Base-by-base conservation (phyloP, 257 asterid genomes). In the Nemophila menziesii region DNA sequence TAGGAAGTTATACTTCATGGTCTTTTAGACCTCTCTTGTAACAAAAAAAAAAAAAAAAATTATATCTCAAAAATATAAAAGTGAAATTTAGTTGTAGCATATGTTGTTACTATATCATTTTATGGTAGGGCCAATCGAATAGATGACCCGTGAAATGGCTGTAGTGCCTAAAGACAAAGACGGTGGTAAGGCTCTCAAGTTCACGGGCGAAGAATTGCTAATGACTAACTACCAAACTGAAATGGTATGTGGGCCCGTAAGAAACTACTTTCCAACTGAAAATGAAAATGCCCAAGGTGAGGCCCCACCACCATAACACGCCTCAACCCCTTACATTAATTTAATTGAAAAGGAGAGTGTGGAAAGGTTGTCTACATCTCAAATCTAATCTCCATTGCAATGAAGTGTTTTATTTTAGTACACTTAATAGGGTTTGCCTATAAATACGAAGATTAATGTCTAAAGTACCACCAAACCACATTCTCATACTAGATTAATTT, bases 61-160 rank as follows among this genome's bases (percentile, higher is more conserved):
- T n/a, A n/a, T n/a, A n/a, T n/a, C n/a, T n/a, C n/a, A n/a, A n/a
- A n/a, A n/a, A n/a, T n/a, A n/a, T n/a, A n/a, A n/a, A n/a, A n/a
- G n/a, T n/a, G n/a, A n/a, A n/a, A n/a, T 0, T 16, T 18, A 43
- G 26, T 9, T 5, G 6, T 45, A 2, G 14, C 24, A 19, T 5
- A 1, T 7, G 33, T 1, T 1, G 33, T 11, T 2, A 19, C 9
- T 9, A 1, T 10, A 16, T 22, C 19, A 24, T 5, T 10, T 9
- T 3, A 0, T 13, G 40, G 61, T 58, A 71, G 64, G 68, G 29
- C 61, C 40, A 39, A 44, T 9, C 2, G 24, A 56, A 47, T 45
- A 12, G 55, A 55, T 18, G 46, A 4, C 71, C 77, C 82, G 82
- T 70, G 79, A 58, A 64, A 68, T 78, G 81, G 82, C 72, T 39